A percentile compares a stretch with the other conserved stretches of the same genome.
These are phyloP conservation scores for Hanseniaspora valbyensis DNA, from an alignment of 805 yeast genomes.

Conservation along the genomic window DNA sequence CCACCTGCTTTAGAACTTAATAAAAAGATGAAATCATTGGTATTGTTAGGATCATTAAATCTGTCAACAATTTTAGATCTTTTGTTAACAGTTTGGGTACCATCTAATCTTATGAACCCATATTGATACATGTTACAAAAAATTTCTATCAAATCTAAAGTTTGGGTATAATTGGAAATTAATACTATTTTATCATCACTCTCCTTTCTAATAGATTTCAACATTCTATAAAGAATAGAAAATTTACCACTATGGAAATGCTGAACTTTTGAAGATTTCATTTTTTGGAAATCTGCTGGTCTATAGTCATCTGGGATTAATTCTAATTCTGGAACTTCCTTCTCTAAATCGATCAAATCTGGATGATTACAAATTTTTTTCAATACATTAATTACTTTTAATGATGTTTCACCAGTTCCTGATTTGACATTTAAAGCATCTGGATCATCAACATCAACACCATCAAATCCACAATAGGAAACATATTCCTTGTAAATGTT, in stretches of 20 bases:
- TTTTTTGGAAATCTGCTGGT: conserved; percentile 37
- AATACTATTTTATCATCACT: conserved; percentile 91
- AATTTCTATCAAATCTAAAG: conserved; percentile 78
- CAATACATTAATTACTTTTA: conserved; percentile 77
- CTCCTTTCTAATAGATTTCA: conserved; percentile 60
- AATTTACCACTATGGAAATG: conserved; percentile 83
- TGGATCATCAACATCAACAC: conserved; percentile 41
- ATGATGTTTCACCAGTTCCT: conserved; percentile 34
- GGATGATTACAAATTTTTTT: conserved; percentile 94
- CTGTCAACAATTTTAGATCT: conserved; percentile 85
- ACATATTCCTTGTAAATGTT: conserved; percentile 61
- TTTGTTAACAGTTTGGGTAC: conserved; percentile 83
- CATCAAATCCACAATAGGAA: conserved; percentile 65
- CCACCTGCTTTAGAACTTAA: conserved; percentile 97
- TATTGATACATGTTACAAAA: conserved; percentile 68
- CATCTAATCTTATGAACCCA: conserved; percentile 77
- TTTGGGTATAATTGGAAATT: conserved; percentile 89
- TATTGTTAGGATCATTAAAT: conserved; percentile 81
- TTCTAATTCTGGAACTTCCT: conserved; percentile 44
- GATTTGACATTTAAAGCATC: neutral
- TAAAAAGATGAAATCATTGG: conserved; percentile 70
- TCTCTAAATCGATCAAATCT: conserved; percentile 62
- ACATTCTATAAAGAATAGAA: conserved; percentile 70
- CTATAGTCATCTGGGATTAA: conserved; percentile 65
- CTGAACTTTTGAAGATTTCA: conserved; percentile 38